Percentiles rank a stretch among this genome's conserved stretches.
These are phyloP conservation scores for Rhodosporidiobolus sp. DNA, from an alignment of 768 basidiomycete genomes.

Conservation along the genomic window DNA sequence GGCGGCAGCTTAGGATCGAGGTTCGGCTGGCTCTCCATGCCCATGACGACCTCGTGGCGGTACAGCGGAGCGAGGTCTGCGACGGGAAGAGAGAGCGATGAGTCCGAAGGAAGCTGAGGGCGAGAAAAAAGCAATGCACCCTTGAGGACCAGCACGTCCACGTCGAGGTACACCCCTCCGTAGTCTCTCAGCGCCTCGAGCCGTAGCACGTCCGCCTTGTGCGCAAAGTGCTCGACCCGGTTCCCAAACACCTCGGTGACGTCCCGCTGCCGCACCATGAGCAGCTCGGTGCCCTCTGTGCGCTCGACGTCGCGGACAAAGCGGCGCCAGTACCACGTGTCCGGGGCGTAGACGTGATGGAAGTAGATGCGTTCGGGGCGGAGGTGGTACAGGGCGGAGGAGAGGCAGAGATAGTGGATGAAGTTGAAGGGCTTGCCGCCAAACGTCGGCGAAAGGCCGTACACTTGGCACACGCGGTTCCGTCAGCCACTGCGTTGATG, in stretches of 20 bases:
- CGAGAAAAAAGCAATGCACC: conserved; percentile 21
- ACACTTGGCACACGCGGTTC: conserved; percentile 41
- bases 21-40: conserved; percentile 40
- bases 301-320: conserved; percentile 23
- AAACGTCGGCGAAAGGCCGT: conserved; percentile 45
- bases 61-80: conserved; percentile 42
- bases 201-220: conserved; percentile 42
- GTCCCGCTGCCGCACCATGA: conserved; percentile 34
- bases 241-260: conserved; percentile 35
- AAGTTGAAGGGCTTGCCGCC: conserved; percentile 39
- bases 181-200: conserved; percentile 40
- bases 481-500: background rate
- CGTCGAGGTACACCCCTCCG: conserved; percentile 43
- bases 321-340: conserved; percentile 48
- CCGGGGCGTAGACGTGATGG: conserved; percentile 46
- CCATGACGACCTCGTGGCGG: conserved; percentile 36
- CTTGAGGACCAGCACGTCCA: conserved; percentile 37
- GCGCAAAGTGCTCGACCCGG: conserved; percentile 40
- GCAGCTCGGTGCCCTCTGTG: conserved; percentile 22
- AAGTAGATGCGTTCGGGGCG: conserved; percentile 47
- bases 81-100: background rate
- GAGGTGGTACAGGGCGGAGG: conserved; percentile 44
- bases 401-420: conserved; percentile 47
- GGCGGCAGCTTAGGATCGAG: conserved; percentile 31
- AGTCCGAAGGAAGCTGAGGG: background rate